Base-by-base conservation (phyloP, 257 asterid species). In the Rauvolfia tetraphylla region DNA sequence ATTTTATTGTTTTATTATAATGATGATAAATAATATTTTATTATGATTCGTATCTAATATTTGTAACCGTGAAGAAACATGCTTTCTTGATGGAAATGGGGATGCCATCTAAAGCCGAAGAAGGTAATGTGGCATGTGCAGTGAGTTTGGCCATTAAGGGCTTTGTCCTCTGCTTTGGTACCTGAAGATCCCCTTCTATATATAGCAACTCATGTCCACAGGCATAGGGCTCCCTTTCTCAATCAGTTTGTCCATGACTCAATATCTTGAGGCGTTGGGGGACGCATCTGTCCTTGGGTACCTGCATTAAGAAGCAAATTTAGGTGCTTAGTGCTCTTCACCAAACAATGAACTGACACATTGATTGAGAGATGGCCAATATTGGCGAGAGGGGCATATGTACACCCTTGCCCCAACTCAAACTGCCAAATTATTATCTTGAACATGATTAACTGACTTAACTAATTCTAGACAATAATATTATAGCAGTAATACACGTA, bases 281-380 rank as follows among this genome's bases (percentile, higher is more conserved):
- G 59, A 39, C 69, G 42, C 65, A 61, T 72, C n/a, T 59, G 51
- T 79, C 73, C 69, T 33, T 27, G 49, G 76, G 73, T 75, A 58
- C 67, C 77, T 38, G 62, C 63, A 75, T 78, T 77, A 22, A 67
- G 72, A 84, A 80, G 83, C 87, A 65, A 84, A 78, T 34, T n/a
- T 58, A 7, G 69, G 72, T 44, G 54, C 51, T 56, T 15, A 18
- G 57, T 44, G 53, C 71, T 59, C 46, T 38, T 63, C 58, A 61
- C 49, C 68, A 61, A 72, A 36, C 78, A 61, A 54, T 46, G 57
- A 61, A 78, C 57, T 38, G 58, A 59, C 81, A 33, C 75, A 49
- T 62, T 68, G 71, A 58, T 74, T 22, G 39, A 58, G 39, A 58
- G 70, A 74, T 74, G 23, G 58, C 7, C 77, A 74, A 65, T 36